Base-by-base conservation (phyloP, 768 basidiomycete species). In the Agaricus blazei region DNA sequence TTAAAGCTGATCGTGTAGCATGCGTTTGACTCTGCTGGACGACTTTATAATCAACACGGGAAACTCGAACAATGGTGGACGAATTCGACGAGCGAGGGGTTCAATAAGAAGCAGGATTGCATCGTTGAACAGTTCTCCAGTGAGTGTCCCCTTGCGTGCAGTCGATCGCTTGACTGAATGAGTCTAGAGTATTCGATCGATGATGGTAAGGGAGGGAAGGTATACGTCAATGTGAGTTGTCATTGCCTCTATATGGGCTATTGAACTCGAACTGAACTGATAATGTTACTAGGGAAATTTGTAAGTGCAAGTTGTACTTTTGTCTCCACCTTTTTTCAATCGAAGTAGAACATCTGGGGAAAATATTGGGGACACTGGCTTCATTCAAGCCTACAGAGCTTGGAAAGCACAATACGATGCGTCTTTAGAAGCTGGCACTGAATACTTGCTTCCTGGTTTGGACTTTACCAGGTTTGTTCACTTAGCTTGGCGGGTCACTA, bases 51-150 rank as follows among this genome's bases (percentile, higher is more conserved):
- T 67, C 88, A 92, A 66, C 71, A 88, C 40, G 97, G 96, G 50
- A 87, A 87, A 69, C 73, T 94, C 11, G 84, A 88, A 56, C 77
- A 93, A 63, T 98, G 94, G 94, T 98, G 94, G 94, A 87, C 90
- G 2, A 90, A 94, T 58, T 72, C 75, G 41, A 98, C 96, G 3
- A 90, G 87, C 62, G 77, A 83, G 58, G 87, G 86, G 0, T 99
- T 95, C 77, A 75, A 90, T 52, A 77, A 80, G 58, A 85, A 87
- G 52, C 88, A 93, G 62, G 80, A 88, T 52, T 98, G 96, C 67
- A 87, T 99, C 52, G 83, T 90, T n/a, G 79, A 88, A 51, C 95
- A 98, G 67, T 98, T 86, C 70, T 90, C 88, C n/a, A 77, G 88
- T 88, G 62, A 24, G 76, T 57, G 8, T 52, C 38, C 15, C 36